phyloP scores from a whole-genome alignment of 1,139 yeast species.

The Pichia cactophila region DNA sequence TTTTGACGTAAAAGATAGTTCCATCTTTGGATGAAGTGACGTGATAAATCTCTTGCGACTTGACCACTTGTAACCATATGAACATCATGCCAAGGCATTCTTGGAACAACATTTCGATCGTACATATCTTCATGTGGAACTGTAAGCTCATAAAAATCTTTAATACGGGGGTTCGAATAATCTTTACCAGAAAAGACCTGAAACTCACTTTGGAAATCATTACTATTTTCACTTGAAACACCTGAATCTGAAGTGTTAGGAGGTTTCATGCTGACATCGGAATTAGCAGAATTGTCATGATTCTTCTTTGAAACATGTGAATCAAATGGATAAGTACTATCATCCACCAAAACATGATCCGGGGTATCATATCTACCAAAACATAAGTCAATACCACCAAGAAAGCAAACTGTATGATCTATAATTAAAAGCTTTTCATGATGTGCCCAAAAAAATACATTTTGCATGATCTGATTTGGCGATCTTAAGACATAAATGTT shows the following conservation, averaged over 20 bases:
- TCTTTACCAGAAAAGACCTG: conserved; percentile 88
- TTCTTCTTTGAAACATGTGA: conserved; percentile 2
- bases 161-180: conserved; percentile 89
- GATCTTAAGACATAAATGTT: conserved; percentile 89
- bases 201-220: conserved; percentile 7
- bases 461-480: conserved; percentile 90
- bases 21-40: conserved; percentile 98
- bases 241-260: neutral
- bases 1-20: conserved; percentile 87
- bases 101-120: conserved; percentile 69
- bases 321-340: conserved; percentile 39
- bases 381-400: conserved; percentile 95
- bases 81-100: conserved; percentile 99
- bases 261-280: neutral
- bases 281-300: neutral
- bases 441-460: conserved; percentile 97
- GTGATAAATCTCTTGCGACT: conserved; percentile 82
- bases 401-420: conserved; percentile 82
- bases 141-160: conserved; percentile 75
- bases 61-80: conserved; percentile 97
- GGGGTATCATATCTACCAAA: conserved; percentile 96
- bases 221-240: neutral
- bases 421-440: conserved; percentile 88
- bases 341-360: conserved; percentile 86
- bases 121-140: conserved; percentile 91